Base-by-base conservation (phyloP, 768 basidiomycete genomes). In the Termitomyces sp. region DNA sequence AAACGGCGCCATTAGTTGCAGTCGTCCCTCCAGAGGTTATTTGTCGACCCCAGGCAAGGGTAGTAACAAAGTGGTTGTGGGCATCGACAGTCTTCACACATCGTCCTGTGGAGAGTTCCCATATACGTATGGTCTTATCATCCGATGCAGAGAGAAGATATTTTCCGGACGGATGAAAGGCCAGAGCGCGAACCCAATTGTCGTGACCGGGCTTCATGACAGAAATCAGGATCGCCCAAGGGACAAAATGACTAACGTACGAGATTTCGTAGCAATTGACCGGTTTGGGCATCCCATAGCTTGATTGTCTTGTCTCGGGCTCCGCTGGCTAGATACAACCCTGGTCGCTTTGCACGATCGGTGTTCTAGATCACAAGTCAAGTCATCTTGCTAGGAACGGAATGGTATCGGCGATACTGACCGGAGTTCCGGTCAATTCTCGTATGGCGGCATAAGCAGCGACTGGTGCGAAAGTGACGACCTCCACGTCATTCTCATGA, bases 301-400 rank as follows among this genome's bases (percentile, higher is more conserved):
- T 89, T 92, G 77, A 97, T 92, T 5, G 86, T 86, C 80, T 94
- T 96, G 77, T 98, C 95, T 73, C 95, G 82, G 37, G 91, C 88
- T 2, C 92, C 94, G 14, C 92, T 94, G 10, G 87, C 87, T 8
- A 91, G 80, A 70, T 86, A 95, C 31, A 78, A 69, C 14, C 79
- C 87, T 52, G 73, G 81, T 60, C 74, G 81, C 72, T 80, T 86
- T 63, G 66, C 72, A 20, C 76, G 73, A 60, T 85, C 85, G 50
- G 79, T 83, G 63, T 80, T 81, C 84, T 87, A 60, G 45, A 47
- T 25, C 14, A 50, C 47, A 42, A 42, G 45, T 7, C 25, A 51
- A 40, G 40, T 68, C 38, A 66, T 57, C 9, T 20, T 50, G 40
- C 31, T 50, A 50, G 45, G 62, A 59, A 60, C 56, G 50, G 42